Evolutionary conservation across 2,329 filamentous ascomycete genomes (phyloP).

Genomic region (Diplocarpon rosae): DNA sequence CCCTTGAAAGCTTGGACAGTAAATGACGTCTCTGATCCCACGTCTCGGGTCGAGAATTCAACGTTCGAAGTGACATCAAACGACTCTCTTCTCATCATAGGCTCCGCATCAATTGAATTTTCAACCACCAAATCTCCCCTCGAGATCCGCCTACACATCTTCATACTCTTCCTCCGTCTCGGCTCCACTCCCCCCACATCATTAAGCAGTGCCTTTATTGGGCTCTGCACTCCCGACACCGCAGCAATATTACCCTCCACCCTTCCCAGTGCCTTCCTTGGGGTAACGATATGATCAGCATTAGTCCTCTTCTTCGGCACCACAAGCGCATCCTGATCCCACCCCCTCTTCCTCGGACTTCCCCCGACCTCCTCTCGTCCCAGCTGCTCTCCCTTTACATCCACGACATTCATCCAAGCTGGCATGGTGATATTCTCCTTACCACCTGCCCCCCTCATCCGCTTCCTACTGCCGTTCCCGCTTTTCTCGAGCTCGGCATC

Average conservation of each 20-base stretch:
- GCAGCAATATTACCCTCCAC: slow-evolving; percentile 1
- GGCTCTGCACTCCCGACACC: neutral
- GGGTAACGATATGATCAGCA: slow-evolving; percentile 25
- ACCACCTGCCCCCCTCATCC: slow-evolving; percentile 18
- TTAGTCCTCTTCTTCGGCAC: slow-evolving; percentile 27
- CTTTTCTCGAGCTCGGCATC: slow-evolving; percentile 28
- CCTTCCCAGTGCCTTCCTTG: slow-evolving; percentile 21
- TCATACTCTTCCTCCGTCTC: slow-evolving; percentile 17
- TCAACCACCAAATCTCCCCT: slow-evolving; percentile 1
- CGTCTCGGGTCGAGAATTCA: neutral
- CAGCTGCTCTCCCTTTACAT: neutral
- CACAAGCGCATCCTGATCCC: slow-evolving; percentile 14
- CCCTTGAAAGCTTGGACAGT: too few relatives aligned
- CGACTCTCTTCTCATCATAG: neutral
- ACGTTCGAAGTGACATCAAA: neutral
- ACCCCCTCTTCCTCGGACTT: slow-evolving; percentile 4
- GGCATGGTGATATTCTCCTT: slow-evolving; percentile 28
- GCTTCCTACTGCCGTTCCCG: slow-evolving; percentile 29
- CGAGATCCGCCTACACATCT: slow-evolving; percentile 15
- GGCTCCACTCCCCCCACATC: slow-evolving; percentile 3
- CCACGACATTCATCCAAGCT: slow-evolving; percentile 21
- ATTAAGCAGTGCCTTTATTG: too few relatives aligned
- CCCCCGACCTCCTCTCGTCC: neutral
- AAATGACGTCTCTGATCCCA: too few relatives aligned
- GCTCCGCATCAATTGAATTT: neutral